Base-by-base conservation (phyloP, 768 basidiomycete species). In the Clavaria fumosa region DNA sequence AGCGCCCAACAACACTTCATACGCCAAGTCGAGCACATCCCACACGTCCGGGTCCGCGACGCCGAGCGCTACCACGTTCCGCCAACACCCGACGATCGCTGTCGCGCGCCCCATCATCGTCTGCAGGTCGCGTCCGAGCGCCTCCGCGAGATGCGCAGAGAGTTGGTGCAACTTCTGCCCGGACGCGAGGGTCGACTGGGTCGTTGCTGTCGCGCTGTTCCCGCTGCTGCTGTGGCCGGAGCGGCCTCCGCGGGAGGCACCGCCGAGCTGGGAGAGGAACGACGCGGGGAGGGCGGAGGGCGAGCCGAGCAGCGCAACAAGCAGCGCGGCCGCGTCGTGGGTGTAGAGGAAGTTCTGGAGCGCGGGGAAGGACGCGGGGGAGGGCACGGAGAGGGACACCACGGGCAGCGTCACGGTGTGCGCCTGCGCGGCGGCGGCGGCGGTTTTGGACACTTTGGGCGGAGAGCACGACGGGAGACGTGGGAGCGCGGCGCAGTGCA, bases 31-130 rank as follows among this genome's bases (percentile, higher is more conserved):
- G 45, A 89, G 59, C 22, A 72, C 71, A 38, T 74, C 71, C 85
- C 84, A 89, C 24, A 88, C 60, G 39, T 75, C 72, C 24, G 69
- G 64, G 47, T 84, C 79, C 45, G 68, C 66, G 5, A 88, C 51
- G 15, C 84, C 84, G 26, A 88, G 71, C 7, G 73, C 69, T 35
- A 74, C 75, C 50, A 75, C 71, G 51, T 84, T 80, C 45, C 75
- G 72, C 83, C 83, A 89, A 15, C 86, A 59, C 43, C 78, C 83
- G 47, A 78, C 78, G 35, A 84, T 71, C 45, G 70, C 69, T 23
- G 74, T 66, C n/a, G 81, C 70, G 40, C 74, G 72, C 20, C 59
- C 61, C 46, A 61, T 69, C 15, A 71, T 63, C 2, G 53, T 59
- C 37, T 60, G 59, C 20, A 66, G 54, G 39, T 61, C 64, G n/a